phyloP scores from a whole-genome alignment of 108 stramenopile genomes.

The Chaetoceros muelleri region DNA sequence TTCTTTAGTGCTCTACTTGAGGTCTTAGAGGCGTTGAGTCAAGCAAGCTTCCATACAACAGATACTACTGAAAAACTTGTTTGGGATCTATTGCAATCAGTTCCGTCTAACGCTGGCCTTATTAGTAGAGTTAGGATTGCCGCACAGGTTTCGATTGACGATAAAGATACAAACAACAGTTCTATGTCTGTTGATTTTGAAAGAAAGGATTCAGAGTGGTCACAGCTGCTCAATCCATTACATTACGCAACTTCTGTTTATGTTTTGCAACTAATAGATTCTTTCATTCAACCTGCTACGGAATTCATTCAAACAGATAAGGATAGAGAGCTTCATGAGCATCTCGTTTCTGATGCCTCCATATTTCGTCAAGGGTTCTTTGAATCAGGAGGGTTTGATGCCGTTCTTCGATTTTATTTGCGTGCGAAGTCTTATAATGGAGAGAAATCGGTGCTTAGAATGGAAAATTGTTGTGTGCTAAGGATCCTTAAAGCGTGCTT shows the following conservation, averaged over 20 bases:
- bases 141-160: slow-evolving; percentile 12
- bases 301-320: slow-evolving; percentile 39
- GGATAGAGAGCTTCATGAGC: slow-evolving; percentile 11
- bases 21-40: slow-evolving; percentile 45
- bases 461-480: slow-evolving; percentile 77
- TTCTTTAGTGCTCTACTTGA: slow-evolving; percentile 59
- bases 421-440: slow-evolving; percentile 26
- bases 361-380: slow-evolving; percentile 71
- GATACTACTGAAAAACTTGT: slow-evolving; percentile 55
- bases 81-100: slow-evolving; percentile 88
- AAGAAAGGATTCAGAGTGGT: slow-evolving; percentile 37
- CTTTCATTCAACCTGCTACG: slow-evolving; percentile 77
- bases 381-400: slow-evolving; percentile 83
- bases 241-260: slow-evolving; percentile 82
- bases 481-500: slow-evolving; percentile 79
- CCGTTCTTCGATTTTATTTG: slow-evolving; percentile 74
- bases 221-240: slow-evolving; percentile 46
- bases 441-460: slow-evolving; percentile 52
- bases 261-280: slow-evolving; percentile 87
- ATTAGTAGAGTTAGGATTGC: slow-evolving; percentile 39
- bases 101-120: slow-evolving; percentile 79
- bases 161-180: slow-evolving; percentile 25
- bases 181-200: slow-evolving; percentile 60
- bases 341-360: slow-evolving; percentile 26
- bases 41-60: slow-evolving; percentile 10